phyloP scores from a whole-genome alignment of 805 yeast genomes.

The Hanseniaspora meyeri region DNA sequence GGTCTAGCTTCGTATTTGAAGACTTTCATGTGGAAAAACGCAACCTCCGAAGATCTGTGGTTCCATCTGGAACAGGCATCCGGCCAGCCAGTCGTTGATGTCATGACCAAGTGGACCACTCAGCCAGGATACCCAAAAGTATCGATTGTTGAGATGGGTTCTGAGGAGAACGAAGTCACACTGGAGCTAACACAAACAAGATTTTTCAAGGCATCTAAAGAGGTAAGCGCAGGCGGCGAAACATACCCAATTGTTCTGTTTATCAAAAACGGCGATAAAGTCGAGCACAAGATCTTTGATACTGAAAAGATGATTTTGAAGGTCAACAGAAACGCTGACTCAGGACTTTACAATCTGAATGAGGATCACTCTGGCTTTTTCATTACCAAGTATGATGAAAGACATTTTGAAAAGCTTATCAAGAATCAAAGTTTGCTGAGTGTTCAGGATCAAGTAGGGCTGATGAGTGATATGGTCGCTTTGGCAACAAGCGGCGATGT shows the following conservation, averaged over 20 bases:
- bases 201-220: conserved; percentile 56
- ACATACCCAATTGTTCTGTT: conserved; percentile 62
- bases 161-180: conserved; percentile 33
- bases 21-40: conserved; percentile 65
- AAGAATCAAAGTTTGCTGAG: conserved; percentile 44
- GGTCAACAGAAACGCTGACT: conserved; percentile 29
- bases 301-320: conserved; percentile 36
- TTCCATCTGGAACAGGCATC: conserved; percentile 53
- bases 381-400: conserved; percentile 57
- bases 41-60: conserved; percentile 69
- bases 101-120: conserved; percentile 72
- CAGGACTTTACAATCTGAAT: conserved; percentile 50
- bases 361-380: conserved; percentile 64
- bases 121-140: conserved; percentile 67
- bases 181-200: conserved; percentile 56
- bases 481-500: conserved; percentile 60
- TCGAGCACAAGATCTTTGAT: conserved; percentile 31
- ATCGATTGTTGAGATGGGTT: conserved; percentile 55
- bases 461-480: conserved; percentile 71
- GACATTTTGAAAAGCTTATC: conserved; percentile 58
- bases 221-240: conserved; percentile 64
- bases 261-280: conserved; percentile 34
- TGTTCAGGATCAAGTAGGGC: conserved; percentile 65
- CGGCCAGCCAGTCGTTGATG: conserved; percentile 57
- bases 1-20: conserved; percentile 70